Conservation (phyloP, 164 flowering plant genomes). For the Stephania japonica region DNA sequence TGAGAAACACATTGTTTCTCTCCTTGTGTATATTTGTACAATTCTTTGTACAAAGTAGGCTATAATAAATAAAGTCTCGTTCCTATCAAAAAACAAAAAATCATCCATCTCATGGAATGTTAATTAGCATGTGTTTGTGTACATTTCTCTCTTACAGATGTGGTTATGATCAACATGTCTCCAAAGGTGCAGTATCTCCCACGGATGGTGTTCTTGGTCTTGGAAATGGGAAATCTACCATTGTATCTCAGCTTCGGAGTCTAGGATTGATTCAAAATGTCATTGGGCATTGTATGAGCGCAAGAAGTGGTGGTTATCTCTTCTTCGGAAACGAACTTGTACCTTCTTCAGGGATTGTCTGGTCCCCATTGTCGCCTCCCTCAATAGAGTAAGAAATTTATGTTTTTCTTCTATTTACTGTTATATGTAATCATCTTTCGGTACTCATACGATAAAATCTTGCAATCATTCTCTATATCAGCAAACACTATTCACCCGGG, state of each 20-base stretch:
- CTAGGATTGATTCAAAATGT: conserved; percentile 61
- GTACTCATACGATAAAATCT: neutral
- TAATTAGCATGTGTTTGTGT: neutral
- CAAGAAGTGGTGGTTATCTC: conserved; percentile 66
- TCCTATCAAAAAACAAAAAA: too few relatives aligned
- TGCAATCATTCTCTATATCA: neutral
- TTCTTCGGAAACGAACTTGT: conserved; percentile 73
- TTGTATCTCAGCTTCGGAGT: conserved; percentile 57
- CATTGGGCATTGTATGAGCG: conserved; percentile 78
- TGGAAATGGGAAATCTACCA: conserved; percentile 66
- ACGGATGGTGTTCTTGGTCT: conserved; percentile 91
- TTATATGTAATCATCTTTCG: neutral
- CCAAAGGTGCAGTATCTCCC: conserved; percentile 40
- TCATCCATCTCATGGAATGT: neutral
- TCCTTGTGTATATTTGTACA: too few relatives aligned
- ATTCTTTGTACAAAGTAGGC: too few relatives aligned
- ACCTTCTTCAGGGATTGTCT: conserved; percentile 51
- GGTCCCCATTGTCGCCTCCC: conserved; percentile 69
- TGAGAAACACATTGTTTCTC: too few relatives aligned
- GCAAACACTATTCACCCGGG: conserved; percentile 71
- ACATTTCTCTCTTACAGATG: conserved; percentile 51
- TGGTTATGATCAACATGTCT: conserved; percentile 72
- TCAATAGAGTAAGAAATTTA: conserved; percentile 24
- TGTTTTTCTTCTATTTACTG: neutral
- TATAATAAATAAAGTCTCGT: too few relatives aligned